Evolutionary conservation across 2,329 filamentous ascomycete species (phyloP).

Genomic region (Tolypocladium ophioglossoides): DNA sequence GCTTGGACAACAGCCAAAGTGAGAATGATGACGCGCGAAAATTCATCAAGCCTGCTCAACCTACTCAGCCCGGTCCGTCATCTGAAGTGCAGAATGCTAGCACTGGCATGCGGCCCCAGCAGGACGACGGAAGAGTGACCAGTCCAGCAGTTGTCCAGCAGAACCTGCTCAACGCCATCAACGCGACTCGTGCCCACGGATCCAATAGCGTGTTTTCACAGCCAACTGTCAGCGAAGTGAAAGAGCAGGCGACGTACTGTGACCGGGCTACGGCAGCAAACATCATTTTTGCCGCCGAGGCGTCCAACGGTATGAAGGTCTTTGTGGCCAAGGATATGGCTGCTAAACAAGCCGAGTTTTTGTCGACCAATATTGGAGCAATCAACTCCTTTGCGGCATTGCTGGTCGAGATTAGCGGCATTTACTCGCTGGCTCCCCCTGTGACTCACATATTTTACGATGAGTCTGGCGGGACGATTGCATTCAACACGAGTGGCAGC

Average conservation of each 20-base stretch:
- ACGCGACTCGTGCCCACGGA: conserved; percentile 66
- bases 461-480: conserved; percentile 67
- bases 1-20: conserved; percentile 44
- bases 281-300: conserved; percentile 58
- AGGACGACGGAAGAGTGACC: conserved; percentile 43
- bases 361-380: conserved; percentile 46
- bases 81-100: neutral
- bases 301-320: conserved; percentile 62
- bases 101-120: conserved; percentile 7
- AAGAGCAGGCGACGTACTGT: conserved; percentile 79
- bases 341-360: conserved; percentile 38
- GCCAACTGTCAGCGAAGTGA: conserved; percentile 61
- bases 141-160: conserved; percentile 52
- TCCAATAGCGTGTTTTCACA: conserved; percentile 63
- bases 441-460: conserved; percentile 85
- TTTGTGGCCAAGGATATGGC: conserved; percentile 52
- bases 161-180: conserved; percentile 68
- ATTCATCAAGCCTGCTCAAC: conserved; percentile 30
- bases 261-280: conserved; percentile 67
- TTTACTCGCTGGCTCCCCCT: conserved; percentile 61
- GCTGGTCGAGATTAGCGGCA: conserved; percentile 55
- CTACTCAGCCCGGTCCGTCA: conserved; percentile 9
- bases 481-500: conserved; percentile 79
- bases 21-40: conserved; percentile 30
- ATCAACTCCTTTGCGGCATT: conserved; percentile 62